phyloP scores from a whole-genome alignment of 306 rosid species.

The Cotoneaster glaucophyllus region DNA sequence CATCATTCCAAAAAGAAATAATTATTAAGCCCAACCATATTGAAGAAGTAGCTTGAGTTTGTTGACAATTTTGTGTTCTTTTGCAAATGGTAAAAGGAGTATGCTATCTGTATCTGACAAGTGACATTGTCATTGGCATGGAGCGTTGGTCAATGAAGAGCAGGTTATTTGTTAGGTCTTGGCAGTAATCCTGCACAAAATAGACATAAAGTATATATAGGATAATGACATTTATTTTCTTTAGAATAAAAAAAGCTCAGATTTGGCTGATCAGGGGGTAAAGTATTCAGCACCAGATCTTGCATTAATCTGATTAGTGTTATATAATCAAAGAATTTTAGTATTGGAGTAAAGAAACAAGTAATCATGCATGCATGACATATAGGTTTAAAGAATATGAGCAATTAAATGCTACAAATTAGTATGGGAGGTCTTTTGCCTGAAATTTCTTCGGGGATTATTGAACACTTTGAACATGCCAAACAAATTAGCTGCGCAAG shows the following conservation, averaged over 20 bases:
- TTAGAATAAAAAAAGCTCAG: neutral
- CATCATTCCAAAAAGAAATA: neutral
- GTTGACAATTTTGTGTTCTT: constrained; percentile 23
- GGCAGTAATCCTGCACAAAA: neutral
- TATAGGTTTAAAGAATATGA: neutral
- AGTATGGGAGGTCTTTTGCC: neutral
- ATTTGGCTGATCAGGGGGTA: neutral
- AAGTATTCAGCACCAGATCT: neutral
- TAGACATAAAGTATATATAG: constrained; percentile 1
- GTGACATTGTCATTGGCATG: neutral
- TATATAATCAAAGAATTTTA: neutral
- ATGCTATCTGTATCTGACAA: neutral
- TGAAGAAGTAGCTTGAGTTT: constrained; percentile 13
- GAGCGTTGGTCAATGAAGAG: constrained; percentile 19
- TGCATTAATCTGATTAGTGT: neutral
- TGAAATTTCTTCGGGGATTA: neutral
- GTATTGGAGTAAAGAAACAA: neutral
- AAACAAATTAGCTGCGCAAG: neutral
- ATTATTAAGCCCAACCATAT: neutral
- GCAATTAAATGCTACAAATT: neutral
- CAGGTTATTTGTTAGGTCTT: constrained; percentile 17
- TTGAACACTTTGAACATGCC: neutral
- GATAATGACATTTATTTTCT: neutral
- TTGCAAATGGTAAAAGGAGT: constrained; percentile 3
- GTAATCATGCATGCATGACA: neutral